Evolutionary conservation across 495 filamentous ascomycete species (phyloP).

Genomic region (Umbilicaria muhlenbergii): DNA sequence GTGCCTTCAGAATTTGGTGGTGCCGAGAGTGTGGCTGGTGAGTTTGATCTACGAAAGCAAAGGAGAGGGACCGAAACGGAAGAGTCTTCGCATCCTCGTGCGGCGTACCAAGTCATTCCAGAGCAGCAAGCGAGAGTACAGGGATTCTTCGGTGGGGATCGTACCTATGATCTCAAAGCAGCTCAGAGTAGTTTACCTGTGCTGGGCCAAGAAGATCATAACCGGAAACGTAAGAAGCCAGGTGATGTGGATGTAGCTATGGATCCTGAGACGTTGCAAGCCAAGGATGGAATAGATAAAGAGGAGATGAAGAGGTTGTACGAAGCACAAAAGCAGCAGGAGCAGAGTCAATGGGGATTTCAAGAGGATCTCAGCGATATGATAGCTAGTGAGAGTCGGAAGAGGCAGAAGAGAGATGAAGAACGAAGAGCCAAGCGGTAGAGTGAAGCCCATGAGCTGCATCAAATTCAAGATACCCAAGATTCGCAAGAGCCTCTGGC

Average conservation of each 20-base stretch:
- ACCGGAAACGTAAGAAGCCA: conserved; percentile 79
- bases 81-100: conserved; percentile 54
- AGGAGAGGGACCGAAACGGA: conserved; percentile 79
- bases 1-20: conserved; percentile 64
- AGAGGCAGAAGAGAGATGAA: conserved; percentile 74
- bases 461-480: no score
- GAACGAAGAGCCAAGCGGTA: conserved; percentile 44
- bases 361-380: conserved; percentile 92
- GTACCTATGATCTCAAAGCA: conserved; percentile 67
- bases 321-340: conserved; percentile 58
- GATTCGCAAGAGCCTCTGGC: no score
- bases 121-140: conserved; percentile 70
- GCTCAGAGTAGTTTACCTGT: conserved; percentile 42
- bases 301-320: conserved; percentile 56
- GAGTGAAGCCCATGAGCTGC: conserved; percentile 1
- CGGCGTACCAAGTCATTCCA: conserved; percentile 78
- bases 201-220: conserved; percentile 68
- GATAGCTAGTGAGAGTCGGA: conserved; percentile 87
- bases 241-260: conserved; percentile 89
- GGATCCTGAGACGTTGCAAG: conserved; percentile 60
- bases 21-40: conserved; percentile 60
- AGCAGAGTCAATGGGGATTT: conserved; percentile 62
- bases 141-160: conserved; percentile 92
- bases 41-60: conserved; percentile 84
- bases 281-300: conserved; percentile 53